Evolutionary conservation across 2,329 filamentous ascomycete genomes (phyloP).

Genomic region (Coleophoma eucalyptorum): DNA sequence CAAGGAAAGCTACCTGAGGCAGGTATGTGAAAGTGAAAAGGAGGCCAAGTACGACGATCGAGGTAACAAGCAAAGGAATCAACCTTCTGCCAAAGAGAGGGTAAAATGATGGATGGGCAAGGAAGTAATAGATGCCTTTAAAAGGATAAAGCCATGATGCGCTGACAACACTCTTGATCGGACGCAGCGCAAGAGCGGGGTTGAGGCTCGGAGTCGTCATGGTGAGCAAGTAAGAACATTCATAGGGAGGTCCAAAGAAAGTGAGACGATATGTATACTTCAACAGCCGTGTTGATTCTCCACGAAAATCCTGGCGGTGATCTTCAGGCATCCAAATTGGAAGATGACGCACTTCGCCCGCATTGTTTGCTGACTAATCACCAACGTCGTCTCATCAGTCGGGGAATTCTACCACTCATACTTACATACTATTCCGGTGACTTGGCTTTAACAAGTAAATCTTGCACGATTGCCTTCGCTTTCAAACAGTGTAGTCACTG

Average conservation of each 20-base stretch:
- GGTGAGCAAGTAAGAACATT: neutral
- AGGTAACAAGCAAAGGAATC: constrained; percentile 77
- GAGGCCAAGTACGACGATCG: constrained; percentile 75
- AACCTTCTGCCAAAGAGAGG: constrained; percentile 76
- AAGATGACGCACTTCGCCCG: too few species aligned
- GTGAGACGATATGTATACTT: too few species aligned
- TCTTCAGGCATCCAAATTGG: too few species aligned
- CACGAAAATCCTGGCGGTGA: too few species aligned
- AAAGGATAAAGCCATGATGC: constrained; percentile 46
- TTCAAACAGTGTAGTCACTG: too few species aligned
- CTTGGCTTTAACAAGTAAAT: too few species aligned
- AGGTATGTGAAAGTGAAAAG: constrained; percentile 87
- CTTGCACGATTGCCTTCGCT: too few species aligned
- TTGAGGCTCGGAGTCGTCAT: neutral
- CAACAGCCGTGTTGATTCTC: neutral
- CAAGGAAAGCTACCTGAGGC: constrained; percentile 83
- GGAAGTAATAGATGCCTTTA: constrained; percentile 79
- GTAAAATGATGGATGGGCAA: constrained; percentile 73
- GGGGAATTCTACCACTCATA: too few species aligned
- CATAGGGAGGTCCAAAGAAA: too few species aligned
- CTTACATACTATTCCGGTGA: too few species aligned
- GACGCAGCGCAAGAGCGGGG: neutral
- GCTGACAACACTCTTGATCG: constrained; percentile 11
- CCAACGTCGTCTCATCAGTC: too few species aligned
- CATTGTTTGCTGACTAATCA: too few species aligned